Evolutionary conservation across 768 basidiomycete genomes (phyloP).

Genomic region (Psilocybe tampanensis): DNA sequence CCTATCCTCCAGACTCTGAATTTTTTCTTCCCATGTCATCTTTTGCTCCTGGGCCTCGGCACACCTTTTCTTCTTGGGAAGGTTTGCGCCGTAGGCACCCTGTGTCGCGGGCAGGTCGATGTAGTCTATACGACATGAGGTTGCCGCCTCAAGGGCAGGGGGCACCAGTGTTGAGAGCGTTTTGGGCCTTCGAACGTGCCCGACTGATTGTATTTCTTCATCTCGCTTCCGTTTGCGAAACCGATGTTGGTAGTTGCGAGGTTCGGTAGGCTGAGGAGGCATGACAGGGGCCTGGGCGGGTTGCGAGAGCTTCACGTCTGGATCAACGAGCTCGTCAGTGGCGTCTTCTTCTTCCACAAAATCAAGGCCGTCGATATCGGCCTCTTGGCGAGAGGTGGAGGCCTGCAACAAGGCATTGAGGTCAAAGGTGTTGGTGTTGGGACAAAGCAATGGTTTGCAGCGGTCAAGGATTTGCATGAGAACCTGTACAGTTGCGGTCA

Average conservation of each 20-base stretch:
- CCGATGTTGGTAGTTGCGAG: background rate
- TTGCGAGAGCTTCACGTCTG: too few relatives aligned
- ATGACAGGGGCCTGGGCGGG: background rate
- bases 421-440: background rate
- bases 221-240: background rate
- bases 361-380: too few relatives aligned
- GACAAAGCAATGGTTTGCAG: background rate
- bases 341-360: too few relatives aligned
- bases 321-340: too few relatives aligned
- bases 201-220: background rate
- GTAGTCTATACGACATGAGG: background rate
- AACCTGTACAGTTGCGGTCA: too few relatives aligned
- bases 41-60: too few relatives aligned
- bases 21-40: too few relatives aligned
- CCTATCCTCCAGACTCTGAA: too few relatives aligned
- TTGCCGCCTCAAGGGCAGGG: background rate
- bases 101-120: background rate
- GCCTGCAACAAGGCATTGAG: background rate
- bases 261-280: too few relatives aligned
- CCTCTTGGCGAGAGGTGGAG: background rate
- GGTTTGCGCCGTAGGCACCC: background rate
- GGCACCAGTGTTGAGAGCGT: background rate
- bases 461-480: too few relatives aligned
- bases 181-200: background rate
- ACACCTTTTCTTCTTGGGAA: too few relatives aligned